Percentiles rank a stretch among this genome's conserved stretches.
phyloP scores from a whole-genome alignment of 345 rosid species.

The Odontarrhena argentea region DNA sequence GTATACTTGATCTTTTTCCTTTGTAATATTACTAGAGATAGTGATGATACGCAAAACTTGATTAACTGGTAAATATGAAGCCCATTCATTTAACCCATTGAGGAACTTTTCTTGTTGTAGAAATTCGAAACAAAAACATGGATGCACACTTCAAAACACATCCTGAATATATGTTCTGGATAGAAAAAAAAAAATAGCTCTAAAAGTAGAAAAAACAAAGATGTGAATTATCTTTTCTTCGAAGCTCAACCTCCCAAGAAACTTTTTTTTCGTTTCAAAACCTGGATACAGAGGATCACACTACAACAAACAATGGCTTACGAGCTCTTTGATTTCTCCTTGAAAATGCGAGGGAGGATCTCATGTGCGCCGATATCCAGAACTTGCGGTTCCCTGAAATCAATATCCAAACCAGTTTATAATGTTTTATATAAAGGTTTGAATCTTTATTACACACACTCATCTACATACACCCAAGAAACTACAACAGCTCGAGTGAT shows the following conservation, averaged over 20 bases:
- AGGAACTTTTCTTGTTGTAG: too few species aligned
- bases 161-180: background rate
- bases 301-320: conserved; percentile 32
- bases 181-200: background rate
- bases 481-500: background rate
- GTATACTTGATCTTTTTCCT: too few species aligned
- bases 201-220: conserved; percentile 3
- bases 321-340: conserved; percentile 45
- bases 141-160: too few species aligned
- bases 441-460: background rate
- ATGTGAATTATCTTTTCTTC: background rate
- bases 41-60: too few species aligned
- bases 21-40: too few species aligned
- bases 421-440: background rate
- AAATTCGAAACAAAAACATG: too few species aligned
- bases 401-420: background rate
- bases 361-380: conserved; percentile 77
- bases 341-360: conserved; percentile 84
- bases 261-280: conserved; percentile 25
- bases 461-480: background rate
- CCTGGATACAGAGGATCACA: conserved; percentile 20
- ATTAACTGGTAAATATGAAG: too few species aligned
- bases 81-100: too few species aligned
- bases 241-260: conserved; percentile 26
- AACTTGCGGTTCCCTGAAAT: conserved; percentile 79